Conservation (phyloP, 176 grass and related monocot species). For the Lolium rigidum region DNA sequence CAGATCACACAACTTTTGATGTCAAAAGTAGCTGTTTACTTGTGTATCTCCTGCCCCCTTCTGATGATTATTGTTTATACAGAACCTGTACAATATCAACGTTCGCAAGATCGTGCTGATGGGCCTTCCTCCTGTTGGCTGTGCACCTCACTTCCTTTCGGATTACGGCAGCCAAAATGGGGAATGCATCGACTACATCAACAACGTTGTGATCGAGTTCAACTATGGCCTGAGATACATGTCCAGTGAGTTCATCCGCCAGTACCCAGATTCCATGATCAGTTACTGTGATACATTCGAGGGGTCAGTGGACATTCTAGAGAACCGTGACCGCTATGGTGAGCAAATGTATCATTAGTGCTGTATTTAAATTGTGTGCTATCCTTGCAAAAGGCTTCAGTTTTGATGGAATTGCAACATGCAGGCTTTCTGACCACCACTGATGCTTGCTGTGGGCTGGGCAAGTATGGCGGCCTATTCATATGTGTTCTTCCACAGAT, state of each 20-base stretch:
- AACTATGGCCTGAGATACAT: slow-evolving; percentile 75
- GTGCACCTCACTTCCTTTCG: slow-evolving; percentile 81
- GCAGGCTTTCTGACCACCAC: slow-evolving; percentile 74
- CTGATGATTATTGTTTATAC: slow-evolving; percentile 34
- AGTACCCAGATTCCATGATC: slow-evolving; percentile 61
- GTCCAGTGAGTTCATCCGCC: slow-evolving; percentile 63
- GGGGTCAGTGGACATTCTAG: slow-evolving; percentile 78
- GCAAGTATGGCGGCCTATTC: slow-evolving; percentile 76
- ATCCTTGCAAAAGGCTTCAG: not conserved
- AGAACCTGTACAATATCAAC: slow-evolving; percentile 83
- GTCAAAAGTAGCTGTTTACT: not conserved
- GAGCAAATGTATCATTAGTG: slow-evolving; percentile 40
- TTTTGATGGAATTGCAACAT: slow-evolving; percentile 11
- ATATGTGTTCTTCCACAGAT: slow-evolving; percentile 88
- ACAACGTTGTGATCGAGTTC: slow-evolving; percentile 71
- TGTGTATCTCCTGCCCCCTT: not conserved
- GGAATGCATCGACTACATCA: slow-evolving; percentile 72
- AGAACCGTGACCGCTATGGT: slow-evolving; percentile 67
- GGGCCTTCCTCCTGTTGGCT: slow-evolving; percentile 80
- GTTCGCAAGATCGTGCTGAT: slow-evolving; percentile 67
- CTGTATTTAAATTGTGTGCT: slow-evolving; percentile 20
- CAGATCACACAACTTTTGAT: not conserved
- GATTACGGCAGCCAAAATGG: slow-evolving; percentile 71
- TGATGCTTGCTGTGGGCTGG: slow-evolving; percentile 79
- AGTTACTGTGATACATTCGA: slow-evolving; percentile 80